Evolutionary conservation across 768 basidiomycete genomes (phyloP).

Genomic region (Hypholoma sublateritium): DNA sequence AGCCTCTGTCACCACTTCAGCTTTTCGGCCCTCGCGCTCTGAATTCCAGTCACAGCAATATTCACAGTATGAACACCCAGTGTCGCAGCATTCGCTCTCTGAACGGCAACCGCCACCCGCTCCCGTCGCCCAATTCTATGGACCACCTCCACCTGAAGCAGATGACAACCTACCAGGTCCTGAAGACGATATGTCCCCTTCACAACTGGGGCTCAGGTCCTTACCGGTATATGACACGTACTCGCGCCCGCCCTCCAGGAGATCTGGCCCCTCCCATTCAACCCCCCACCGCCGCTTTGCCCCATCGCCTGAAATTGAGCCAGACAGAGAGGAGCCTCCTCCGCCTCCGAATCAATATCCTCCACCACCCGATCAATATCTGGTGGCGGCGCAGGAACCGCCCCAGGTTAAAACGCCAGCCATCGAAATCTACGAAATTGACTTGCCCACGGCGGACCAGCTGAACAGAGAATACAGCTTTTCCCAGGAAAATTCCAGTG

Average conservation of each 20-base stretch:
- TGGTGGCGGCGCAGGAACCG: neutral
- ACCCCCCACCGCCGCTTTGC: conserved; percentile 7
- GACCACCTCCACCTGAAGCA: neutral
- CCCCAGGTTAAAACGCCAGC: conserved; percentile 19
- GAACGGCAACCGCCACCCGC: neutral
- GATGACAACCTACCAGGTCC: neutral
- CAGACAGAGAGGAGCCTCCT: neutral
- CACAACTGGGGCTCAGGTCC: conserved; percentile 12
- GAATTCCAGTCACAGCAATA: neutral
- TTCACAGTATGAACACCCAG: neutral
- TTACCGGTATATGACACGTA: conserved; percentile 4
- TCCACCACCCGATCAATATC: neutral
- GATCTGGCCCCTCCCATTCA: conserved; percentile 6
- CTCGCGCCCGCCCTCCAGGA: neutral
- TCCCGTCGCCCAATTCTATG: neutral
- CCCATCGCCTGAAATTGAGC: conserved; percentile 8
- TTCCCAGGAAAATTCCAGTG: conserved; percentile 20
- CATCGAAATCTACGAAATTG: conserved; percentile 22
- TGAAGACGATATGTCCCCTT: conserved; percentile 17
- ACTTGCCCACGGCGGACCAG: conserved; percentile 31
- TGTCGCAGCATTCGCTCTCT: neutral
- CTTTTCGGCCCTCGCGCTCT: neutral
- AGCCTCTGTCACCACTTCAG: neutral
- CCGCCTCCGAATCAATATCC: neutral
- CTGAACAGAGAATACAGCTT: conserved; percentile 23